These are phyloP conservation scores for Euclidium syriacum DNA, from an alignment of 345 rosid species.

Conservation along the genomic window DNA sequence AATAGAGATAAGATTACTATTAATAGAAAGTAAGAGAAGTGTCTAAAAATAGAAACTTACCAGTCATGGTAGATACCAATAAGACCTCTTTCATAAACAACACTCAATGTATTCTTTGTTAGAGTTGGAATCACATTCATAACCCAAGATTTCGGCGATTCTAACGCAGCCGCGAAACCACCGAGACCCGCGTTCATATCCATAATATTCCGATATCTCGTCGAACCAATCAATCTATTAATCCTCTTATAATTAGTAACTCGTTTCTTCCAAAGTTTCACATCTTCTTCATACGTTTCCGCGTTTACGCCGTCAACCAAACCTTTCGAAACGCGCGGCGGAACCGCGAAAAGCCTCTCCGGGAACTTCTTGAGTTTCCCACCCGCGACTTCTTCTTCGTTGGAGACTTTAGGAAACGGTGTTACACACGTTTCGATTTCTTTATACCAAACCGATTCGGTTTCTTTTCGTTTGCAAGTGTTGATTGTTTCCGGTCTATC, in stretches of 20 bases:
- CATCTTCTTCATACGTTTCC: slow-evolving; percentile 62
- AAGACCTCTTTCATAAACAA: slow-evolving; percentile 86
- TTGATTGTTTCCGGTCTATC: slow-evolving; percentile 36
- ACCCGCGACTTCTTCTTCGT: slow-evolving; percentile 69
- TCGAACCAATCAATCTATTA: slow-evolving; percentile 68
- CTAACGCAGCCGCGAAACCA: slow-evolving; percentile 88
- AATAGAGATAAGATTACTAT: too few relatives aligned
- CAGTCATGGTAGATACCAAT: slow-evolving; percentile 95
- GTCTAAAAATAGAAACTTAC: slow-evolving; percentile 33
- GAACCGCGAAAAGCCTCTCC: slow-evolving; percentile 73
- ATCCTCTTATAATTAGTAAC: slow-evolving; percentile 59
- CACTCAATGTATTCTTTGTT: slow-evolving; percentile 72
- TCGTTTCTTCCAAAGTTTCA: slow-evolving; percentile 72
- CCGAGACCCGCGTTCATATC: slow-evolving; percentile 98
- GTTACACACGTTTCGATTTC: slow-evolving; percentile 64
- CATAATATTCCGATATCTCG: slow-evolving; percentile 84
- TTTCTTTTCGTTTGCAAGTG: slow-evolving; percentile 46
- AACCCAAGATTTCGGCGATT: slow-evolving; percentile 90
- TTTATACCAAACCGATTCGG: slow-evolving; percentile 89
- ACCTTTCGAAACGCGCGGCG: slow-evolving; percentile 67
- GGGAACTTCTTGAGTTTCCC: slow-evolving; percentile 86
- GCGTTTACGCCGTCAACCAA: slow-evolving; percentile 48
- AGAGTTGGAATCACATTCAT: slow-evolving; percentile 90
- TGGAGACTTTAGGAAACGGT: slow-evolving; percentile 64
- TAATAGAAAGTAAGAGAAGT: neutral